Conservation (phyloP, 2,329 filamentous ascomycete genomes). For the Rhynchosporium secalis region DNA sequence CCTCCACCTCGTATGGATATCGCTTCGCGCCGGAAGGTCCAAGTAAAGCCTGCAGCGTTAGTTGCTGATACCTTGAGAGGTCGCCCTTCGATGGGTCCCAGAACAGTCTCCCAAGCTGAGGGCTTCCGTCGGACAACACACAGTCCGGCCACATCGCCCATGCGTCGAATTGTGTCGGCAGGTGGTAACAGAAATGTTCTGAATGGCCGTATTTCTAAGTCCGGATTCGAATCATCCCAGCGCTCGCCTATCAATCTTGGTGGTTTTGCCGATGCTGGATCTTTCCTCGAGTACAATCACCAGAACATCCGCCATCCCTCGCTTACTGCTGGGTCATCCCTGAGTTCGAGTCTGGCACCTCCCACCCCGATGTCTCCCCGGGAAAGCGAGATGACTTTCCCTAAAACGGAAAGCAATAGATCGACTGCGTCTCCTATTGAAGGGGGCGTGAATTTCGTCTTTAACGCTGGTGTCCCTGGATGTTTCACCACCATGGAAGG, state of each 20-base stretch:
- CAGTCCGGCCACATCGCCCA: conserved; percentile 37
- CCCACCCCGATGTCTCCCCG: conserved; percentile 39
- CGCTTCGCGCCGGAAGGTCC: conserved; percentile 38
- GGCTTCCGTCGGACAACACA: conserved; percentile 33
- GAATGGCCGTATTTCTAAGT: conserved; percentile 36
- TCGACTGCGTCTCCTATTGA: conserved; percentile 35
- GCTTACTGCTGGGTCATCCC: conserved; percentile 31
- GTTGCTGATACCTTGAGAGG: conserved; percentile 31
- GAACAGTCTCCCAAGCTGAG: conserved; percentile 38
- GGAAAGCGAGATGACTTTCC: conserved; percentile 34
- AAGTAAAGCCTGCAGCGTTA: conserved; percentile 37
- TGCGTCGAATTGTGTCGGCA: conserved; percentile 39
- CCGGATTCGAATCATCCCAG: conserved; percentile 37
- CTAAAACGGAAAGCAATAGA: conserved; percentile 28
- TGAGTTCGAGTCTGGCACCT: conserved; percentile 39
- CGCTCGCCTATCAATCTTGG: conserved; percentile 38
- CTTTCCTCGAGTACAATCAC: conserved; percentile 36
- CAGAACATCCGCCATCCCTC: conserved; percentile 32
- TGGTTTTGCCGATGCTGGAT: conserved; percentile 32
- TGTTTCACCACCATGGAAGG: conserved; percentile 31
- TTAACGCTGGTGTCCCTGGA: conserved; percentile 27
- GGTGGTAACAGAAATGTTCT: conserved; percentile 37
- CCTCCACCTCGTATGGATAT: conserved; percentile 38
- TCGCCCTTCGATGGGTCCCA: conserved; percentile 35
- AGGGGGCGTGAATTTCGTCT: conserved; percentile 31